Percentiles rank a stretch among this genome's conserved stretches.
phyloP scores from a whole-genome alignment of 768 basidiomycete genomes.

The Tricholoma flavovirens region DNA sequence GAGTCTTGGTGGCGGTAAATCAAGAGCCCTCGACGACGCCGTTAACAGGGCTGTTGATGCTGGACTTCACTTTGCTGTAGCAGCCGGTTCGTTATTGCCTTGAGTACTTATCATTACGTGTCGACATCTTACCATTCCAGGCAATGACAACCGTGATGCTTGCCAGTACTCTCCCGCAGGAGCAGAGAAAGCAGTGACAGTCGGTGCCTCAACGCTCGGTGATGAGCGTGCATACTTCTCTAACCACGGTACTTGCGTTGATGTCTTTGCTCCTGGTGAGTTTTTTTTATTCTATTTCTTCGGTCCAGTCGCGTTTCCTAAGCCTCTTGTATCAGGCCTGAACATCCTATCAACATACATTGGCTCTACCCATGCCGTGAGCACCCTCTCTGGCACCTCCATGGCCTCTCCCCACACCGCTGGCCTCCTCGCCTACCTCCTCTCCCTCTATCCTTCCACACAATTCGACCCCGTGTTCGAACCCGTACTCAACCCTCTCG shows the following conservation, averaged over 20 bases:
- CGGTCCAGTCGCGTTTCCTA: background rate
- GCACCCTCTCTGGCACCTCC: conserved; percentile 84
- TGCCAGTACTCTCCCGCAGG: conserved; percentile 92
- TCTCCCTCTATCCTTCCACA: conserved; percentile 76
- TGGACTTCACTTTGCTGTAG: conserved; percentile 95
- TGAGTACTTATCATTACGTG: background rate
- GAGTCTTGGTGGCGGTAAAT: conserved; percentile 96
- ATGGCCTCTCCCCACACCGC: conserved; percentile 95
- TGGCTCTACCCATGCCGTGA: conserved; percentile 50
- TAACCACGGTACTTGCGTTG: conserved; percentile 87
- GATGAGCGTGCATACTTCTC: conserved; percentile 90
- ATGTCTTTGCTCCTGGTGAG: conserved; percentile 83
- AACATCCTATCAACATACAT: conserved; percentile 90
- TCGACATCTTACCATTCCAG: conserved; percentile 25
- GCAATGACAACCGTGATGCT: conserved; percentile 82
- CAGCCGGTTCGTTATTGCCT: conserved; percentile 62
- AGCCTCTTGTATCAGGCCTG: conserved; percentile 37
- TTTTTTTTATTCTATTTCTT: background rate
- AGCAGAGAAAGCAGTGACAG: conserved; percentile 86
- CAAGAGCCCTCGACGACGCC: conserved; percentile 71
- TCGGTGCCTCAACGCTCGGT: conserved; percentile 81
- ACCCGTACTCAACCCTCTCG: conserved; percentile 27
- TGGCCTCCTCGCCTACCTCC: conserved; percentile 86
- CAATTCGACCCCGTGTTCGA: conserved; percentile 51
- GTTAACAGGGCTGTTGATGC: conserved; percentile 79